Conservation (phyloP, 371 early-diverging fungal genomes). For the Apophysomyces variabilis region DNA sequence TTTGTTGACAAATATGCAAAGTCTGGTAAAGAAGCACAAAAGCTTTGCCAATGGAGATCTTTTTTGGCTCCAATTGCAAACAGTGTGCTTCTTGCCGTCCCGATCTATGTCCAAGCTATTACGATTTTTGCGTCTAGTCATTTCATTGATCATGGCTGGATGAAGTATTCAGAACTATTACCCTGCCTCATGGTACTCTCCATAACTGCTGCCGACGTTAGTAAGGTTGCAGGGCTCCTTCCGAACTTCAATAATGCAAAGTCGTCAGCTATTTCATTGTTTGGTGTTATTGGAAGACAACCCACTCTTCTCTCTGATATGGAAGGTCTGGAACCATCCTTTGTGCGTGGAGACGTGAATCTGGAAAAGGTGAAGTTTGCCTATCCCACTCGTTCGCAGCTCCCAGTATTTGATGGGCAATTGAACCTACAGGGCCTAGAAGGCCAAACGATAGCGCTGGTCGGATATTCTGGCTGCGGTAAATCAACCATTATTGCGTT, state of each 20-base stretch:
- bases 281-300: slow-evolving; percentile 65
- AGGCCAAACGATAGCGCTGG: slow-evolving; percentile 84
- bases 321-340: slow-evolving; percentile 31
- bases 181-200: slow-evolving; percentile 67
- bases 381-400: slow-evolving; percentile 83
- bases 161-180: slow-evolving; percentile 49
- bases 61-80: slow-evolving; percentile 60
- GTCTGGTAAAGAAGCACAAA: slow-evolving; percentile 66
- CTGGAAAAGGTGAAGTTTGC: slow-evolving; percentile 64
- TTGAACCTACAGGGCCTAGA: slow-evolving; percentile 72
- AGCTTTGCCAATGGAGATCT: slow-evolving; percentile 55
- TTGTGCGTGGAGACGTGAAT: slow-evolving; percentile 38
- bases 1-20: slow-evolving; percentile 46
- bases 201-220: slow-evolving; percentile 63
- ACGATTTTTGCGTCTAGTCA: slow-evolving; percentile 58
- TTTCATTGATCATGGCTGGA: slow-evolving; percentile 36
- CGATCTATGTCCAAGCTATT: slow-evolving; percentile 59
- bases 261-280: slow-evolving; percentile 70
- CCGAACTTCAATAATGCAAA: slow-evolving; percentile 71
- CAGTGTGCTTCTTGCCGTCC: slow-evolving; percentile 59
- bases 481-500: slow-evolving; percentile 81
- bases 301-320: slow-evolving; percentile 59
- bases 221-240: slow-evolving; percentile 50
- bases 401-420: slow-evolving; percentile 74
- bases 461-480: slow-evolving; percentile 89